Base-by-base conservation (phyloP, 192 early-diverging fungal genomes). In the Backusella luteola region DNA sequence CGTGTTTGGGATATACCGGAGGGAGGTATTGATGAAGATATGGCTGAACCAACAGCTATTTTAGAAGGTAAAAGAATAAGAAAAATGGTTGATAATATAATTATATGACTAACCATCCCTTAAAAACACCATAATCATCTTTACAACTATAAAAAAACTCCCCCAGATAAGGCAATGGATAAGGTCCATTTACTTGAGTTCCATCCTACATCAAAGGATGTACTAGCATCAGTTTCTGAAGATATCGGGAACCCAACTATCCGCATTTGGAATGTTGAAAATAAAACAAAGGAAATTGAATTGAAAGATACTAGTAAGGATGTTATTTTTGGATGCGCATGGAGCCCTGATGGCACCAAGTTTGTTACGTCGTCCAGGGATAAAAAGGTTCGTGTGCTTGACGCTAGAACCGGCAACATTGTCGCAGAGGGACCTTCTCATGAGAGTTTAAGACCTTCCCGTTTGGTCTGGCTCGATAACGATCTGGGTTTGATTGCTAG, bases 311-410 rank as follows among this genome's bases (percentile, higher is more conserved):
- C 36, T 19, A 46, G 41, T 34, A 66, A 69, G 79, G 85, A 87
- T 86, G 44, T 82, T 72, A 75, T 81, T 9, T 75, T 78, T 35
- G 81, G 81, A 73, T 75, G 73, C 44, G 86, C 81, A 7, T 94
- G 92, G 85, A 90, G 86, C 53, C 85, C 85, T 14, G 85, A 90
- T 34, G 96, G 96, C n/a, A 81, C 73, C 29, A 79, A 80, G 39
- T 85, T 96, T 52, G 94, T 90, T 9, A 88, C 90, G 1, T 81
- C 87, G 5, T 89, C 90, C 15, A 89, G 77, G 42, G 91, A 94
- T 73, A 92, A 90, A 70, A 86, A 89, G 77, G 78, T 97, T 15
- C 86, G 87, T 7, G 73, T 96, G 3, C 89, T 91, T 71, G 88
- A 93, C 67, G 84, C 87, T 17, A 84, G 85, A 34, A 86, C 84